Percentiles rank a stretch among this genome's conserved stretches.
Evolutionary conservation across 352 stramenopile species (phyloP).

Genomic region (Pythium brachiatum): DNA sequence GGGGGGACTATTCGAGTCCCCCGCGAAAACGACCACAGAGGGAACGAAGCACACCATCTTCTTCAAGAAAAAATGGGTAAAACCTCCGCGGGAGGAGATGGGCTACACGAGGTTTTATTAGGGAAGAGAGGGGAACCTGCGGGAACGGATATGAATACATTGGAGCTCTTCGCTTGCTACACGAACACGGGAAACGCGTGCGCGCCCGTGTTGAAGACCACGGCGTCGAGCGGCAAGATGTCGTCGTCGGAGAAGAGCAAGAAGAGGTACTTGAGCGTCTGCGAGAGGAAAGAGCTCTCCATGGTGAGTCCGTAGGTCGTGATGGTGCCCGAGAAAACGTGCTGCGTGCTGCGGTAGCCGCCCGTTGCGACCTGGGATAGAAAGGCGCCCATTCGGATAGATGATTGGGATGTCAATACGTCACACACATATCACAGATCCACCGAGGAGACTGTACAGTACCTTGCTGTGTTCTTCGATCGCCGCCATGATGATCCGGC

Average conservation of each 20-base stretch:
- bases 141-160: conserved; percentile 21
- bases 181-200: conserved; percentile 56
- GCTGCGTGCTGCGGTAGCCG: conserved; percentile 65
- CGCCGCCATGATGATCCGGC: conserved; percentile 73
- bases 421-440: too few relatives aligned
- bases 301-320: conserved; percentile 43
- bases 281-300: conserved; percentile 90
- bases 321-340: conserved; percentile 44
- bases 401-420: neutral
- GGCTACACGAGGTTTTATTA: conserved; percentile 5
- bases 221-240: conserved; percentile 61
- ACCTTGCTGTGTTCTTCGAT: conserved; percentile 74
- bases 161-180: neutral
- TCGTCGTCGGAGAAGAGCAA: conserved; percentile 81
- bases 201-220: conserved; percentile 87
- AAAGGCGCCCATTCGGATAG: neutral
- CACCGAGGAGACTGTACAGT: too few relatives aligned
- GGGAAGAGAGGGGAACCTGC: neutral
- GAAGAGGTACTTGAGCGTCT: conserved; percentile 93
- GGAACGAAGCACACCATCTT: conserved; percentile 2
- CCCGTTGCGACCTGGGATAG: conserved; percentile 34
- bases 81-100: conserved; percentile 12
- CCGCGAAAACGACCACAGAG: conserved; percentile 3
- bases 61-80: conserved; percentile 15
- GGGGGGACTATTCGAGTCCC: conserved; percentile 2